Evolutionary conservation across 2,329 filamentous ascomycete genomes (phyloP), one percentile per base, ranked within the genome.

Genomic region (Fusarium papillatum): DNA sequence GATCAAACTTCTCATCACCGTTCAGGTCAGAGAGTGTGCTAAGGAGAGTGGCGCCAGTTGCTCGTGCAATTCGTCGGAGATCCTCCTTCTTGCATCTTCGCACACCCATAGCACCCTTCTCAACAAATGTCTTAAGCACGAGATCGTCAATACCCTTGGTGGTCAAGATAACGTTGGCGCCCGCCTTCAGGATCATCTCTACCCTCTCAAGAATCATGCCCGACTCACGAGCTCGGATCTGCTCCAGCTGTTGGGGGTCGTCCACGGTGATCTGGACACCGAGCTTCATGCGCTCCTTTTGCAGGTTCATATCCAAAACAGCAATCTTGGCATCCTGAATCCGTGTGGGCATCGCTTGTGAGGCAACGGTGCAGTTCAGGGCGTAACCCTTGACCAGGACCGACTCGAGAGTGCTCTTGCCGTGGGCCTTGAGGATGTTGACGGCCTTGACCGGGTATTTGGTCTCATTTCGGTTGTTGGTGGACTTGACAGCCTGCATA

Each of bases 381-480:
- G 97, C 97, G 84, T 99, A 99, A 68, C 97, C 97, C 88, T 97
- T 98, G 82, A 99, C 93, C 60, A 99, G 88, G 29, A 97, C 86
- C 14, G 96, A 98, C 87, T 99, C 97, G 48, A 92, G 91, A 24
- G 93, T 91, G 81, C 95, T 95, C 90, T 98, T 98, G 82, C 97
- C 97, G 84, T 99, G 97, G 43, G 97, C 97, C 88, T 99, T 99
- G 78, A 99, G 93, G 73, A 99, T 95, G 85, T 99, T 99, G 84
- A 99, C 97, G 24, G 97, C 97, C 90, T 99, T 99, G 82, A 99
- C 97, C 6, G 97, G 97, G 86, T 98, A 99, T 88, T 98, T 99
- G 84, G 91, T 87, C 87, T 99, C 97, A 85, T 91, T 93, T 86
- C 93, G 93, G 87, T 94, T 95, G 87, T 98, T 98, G 71, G 94